Evolutionary conservation across 202 grass and related monocot species (phyloP).

Genomic region (Schoenoplectus tabernaemontani): DNA sequence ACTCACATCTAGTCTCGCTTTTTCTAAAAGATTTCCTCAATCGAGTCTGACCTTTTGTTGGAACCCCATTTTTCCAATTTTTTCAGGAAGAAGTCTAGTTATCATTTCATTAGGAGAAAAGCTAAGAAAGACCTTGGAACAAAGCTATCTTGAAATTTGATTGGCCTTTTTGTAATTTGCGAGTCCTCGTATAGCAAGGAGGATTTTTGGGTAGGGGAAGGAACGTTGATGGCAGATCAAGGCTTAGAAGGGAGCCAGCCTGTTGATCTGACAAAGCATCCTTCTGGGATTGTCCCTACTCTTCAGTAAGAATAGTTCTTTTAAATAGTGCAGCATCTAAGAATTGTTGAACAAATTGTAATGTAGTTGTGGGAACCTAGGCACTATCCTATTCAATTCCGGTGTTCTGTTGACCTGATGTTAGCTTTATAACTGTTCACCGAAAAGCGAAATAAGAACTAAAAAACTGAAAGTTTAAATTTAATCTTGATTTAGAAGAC

Average conservation of each 20-base stretch:
- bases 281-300: conserved; percentile 86
- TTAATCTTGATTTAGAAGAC: background rate
- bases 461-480: background rate
- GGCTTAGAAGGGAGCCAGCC: conserved; percentile 66
- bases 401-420: background rate
- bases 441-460: no score
- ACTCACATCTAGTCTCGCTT: background rate
- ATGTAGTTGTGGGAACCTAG: no score
- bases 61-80: background rate
- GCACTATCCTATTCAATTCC: background rate
- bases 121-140: background rate
- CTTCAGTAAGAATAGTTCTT: conserved; percentile 63
- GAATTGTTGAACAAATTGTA: no score
- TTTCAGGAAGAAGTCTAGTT: conserved; percentile 8
- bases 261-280: conserved; percentile 77
- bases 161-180: background rate
- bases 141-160: background rate
- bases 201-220: conserved; percentile 1
- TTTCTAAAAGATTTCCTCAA: background rate
- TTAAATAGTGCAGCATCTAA: background rate
- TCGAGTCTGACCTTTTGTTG: background rate
- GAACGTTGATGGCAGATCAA: conserved; percentile 43
- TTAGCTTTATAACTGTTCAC: background rate
- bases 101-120: background rate
- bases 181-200: background rate